Conservation (phyloP, 2,329 filamentous ascomycete species). For the Claviceps capensis region DNA sequence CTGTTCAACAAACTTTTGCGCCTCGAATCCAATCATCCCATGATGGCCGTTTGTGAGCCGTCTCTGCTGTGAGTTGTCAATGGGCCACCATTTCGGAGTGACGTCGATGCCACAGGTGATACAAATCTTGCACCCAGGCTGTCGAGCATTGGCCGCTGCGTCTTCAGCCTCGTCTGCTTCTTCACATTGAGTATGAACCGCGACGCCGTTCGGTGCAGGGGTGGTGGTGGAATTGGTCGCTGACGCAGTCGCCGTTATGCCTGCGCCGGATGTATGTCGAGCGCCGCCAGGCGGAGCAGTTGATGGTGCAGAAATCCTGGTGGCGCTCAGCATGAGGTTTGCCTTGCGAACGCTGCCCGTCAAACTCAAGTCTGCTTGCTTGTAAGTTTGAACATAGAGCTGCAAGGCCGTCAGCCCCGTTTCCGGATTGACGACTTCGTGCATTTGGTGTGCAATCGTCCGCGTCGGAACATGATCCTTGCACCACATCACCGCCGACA, state of each 20-base stretch:
- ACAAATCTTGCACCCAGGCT: constrained; percentile 41
- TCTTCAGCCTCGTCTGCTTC: constrained; percentile 15
- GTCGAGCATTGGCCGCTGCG: constrained; percentile 14
- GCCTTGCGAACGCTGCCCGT: constrained; percentile 92
- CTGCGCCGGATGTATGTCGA: constrained; percentile 35
- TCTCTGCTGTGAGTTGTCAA: constrained; percentile 37
- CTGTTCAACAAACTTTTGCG: constrained; percentile 44
- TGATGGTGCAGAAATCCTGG: constrained; percentile 34
- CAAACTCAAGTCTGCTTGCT: constrained; percentile 81
- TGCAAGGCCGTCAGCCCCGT: constrained; percentile 68
- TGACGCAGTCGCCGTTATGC: constrained; percentile 3
- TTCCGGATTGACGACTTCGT: constrained; percentile 55
- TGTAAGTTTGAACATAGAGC: constrained; percentile 77
- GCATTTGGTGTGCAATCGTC: constrained; percentile 61
- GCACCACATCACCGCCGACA: constrained; percentile 83
- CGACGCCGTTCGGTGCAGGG: constrained; percentile 6
- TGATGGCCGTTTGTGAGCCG: constrained; percentile 38
- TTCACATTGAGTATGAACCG: constrained; percentile 8
- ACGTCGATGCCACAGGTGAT: constrained; percentile 54
- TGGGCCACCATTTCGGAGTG: constrained; percentile 61
- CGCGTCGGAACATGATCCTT: constrained; percentile 70
- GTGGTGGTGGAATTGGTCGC: constrained; percentile 2
- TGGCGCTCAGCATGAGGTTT: constrained; percentile 55
- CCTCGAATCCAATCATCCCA: constrained; percentile 38
- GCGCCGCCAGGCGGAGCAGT: constrained; percentile 18